Conservation (phyloP, 768 basidiomycete genomes). For the Omphalotus guepiniiformis region DNA sequence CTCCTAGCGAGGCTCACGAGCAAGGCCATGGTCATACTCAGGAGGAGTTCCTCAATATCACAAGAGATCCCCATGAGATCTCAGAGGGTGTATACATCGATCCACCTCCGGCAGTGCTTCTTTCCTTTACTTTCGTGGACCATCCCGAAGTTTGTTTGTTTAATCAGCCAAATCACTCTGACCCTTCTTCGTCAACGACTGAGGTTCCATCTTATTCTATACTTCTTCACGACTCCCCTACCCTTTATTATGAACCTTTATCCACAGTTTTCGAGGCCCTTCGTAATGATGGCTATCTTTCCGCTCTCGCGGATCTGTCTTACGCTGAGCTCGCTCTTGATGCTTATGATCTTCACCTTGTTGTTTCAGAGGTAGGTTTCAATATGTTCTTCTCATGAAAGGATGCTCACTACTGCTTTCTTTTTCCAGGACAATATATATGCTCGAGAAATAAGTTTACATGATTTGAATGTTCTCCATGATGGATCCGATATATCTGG, state of each 20-base stretch:
- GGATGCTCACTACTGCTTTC: not conserved
- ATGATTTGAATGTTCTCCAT: slow-evolving; percentile 68
- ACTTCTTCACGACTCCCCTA: slow-evolving; percentile 59
- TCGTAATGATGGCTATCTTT: slow-evolving; percentile 55
- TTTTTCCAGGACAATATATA: slow-evolving; percentile 59
- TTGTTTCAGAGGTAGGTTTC: slow-evolving; percentile 56
- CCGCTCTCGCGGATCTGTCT: slow-evolving; percentile 38
- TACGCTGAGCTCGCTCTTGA: slow-evolving; percentile 66
- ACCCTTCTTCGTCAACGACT: slow-evolving; percentile 17
- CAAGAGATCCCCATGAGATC: slow-evolving; percentile 51
- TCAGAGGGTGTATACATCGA: slow-evolving; percentile 71
- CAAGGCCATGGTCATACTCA: too few species aligned
- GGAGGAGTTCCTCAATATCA: not conserved
- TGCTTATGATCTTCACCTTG: slow-evolving; percentile 64
- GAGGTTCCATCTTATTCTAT: slow-evolving; percentile 28
- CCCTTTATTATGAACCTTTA: slow-evolving; percentile 75
- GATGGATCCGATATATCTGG: slow-evolving; percentile 60
- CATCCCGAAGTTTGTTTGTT: slow-evolving; percentile 47
- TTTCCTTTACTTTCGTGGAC: slow-evolving; percentile 38
- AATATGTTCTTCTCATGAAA: not conserved
- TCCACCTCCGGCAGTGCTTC: slow-evolving; percentile 65
- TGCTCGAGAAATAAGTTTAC: slow-evolving; percentile 63
- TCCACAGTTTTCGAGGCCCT: slow-evolving; percentile 67
- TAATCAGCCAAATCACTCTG: slow-evolving; percentile 40
- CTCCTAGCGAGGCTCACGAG: not conserved